Conservation (phyloP, 2,329 filamentous ascomycete species). For the Gyromitra esculenta region DNA sequence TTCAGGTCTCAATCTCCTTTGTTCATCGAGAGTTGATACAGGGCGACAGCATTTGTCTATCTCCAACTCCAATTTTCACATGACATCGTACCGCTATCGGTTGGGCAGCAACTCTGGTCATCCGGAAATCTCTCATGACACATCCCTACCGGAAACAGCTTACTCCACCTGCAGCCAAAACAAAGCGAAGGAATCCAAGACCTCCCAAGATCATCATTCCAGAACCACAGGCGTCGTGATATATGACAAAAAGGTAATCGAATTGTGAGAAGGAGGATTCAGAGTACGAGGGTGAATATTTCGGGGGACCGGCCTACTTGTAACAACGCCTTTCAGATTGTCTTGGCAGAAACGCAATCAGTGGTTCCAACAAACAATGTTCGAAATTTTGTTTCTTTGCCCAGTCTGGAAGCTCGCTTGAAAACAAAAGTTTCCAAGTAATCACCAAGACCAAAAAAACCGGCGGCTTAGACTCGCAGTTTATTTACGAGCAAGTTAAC, state of each 20-base stretch:
- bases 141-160: conserved; percentile 50
- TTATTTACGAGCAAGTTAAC: conserved; percentile 43
- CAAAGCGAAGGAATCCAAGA: conserved; percentile 35
- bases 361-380: conserved; percentile 26
- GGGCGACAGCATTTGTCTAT: conserved; percentile 39
- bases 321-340: conserved; percentile 17
- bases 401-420: conserved; percentile 31
- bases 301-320: conserved; percentile 37
- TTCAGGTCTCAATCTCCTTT: conserved; percentile 34
- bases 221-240: conserved; percentile 42
- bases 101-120: conserved; percentile 46
- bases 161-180: conserved; percentile 48
- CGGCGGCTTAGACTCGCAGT: conserved; percentile 36
- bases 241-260: conserved; percentile 46
- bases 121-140: conserved; percentile 50
- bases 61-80: conserved; percentile 44
- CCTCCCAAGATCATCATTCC: conserved; percentile 43
- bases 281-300: conserved; percentile 16
- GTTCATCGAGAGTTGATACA: conserved; percentile 43
- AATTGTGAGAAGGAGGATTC: conserved; percentile 28
- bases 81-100: conserved; percentile 46
- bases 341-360: conserved; percentile 9
- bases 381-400: conserved; percentile 35
- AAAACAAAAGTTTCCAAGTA: conserved; percentile 42
- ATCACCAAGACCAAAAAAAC: conserved; percentile 38